Conservation (phyloP, 306 rosid species). For the Quillaja saponaria region DNA sequence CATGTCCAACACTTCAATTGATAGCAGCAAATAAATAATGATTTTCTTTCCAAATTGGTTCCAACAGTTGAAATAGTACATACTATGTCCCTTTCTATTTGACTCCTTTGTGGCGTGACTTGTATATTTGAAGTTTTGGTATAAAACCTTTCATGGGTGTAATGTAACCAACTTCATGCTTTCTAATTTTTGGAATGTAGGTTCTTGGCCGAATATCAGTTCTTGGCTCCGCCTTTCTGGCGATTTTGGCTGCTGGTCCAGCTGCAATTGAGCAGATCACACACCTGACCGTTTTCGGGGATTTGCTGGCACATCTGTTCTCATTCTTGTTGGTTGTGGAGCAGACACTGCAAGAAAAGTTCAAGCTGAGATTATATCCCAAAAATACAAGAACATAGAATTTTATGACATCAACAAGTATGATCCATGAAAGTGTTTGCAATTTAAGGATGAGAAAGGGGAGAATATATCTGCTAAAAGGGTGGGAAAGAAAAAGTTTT, state of each 20-base stretch:
- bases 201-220: conserved; percentile 94
- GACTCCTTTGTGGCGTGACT: not conserved
- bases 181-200: conserved; percentile 39
- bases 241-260: conserved; percentile 90
- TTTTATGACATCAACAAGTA: conserved; percentile 77
- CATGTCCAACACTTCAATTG: conserved; percentile 14
- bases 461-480: too few relatives aligned
- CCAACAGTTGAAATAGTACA: not conserved
- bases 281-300: conserved; percentile 94
- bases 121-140: conserved; percentile 4
- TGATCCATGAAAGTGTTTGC: conserved; percentile 33
- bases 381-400: conserved; percentile 90
- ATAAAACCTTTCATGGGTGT: conserved; percentile 9
- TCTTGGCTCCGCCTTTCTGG: conserved; percentile 88
- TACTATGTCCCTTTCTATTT: too few relatives aligned
- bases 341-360: conserved; percentile 96
- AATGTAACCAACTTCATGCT: too few relatives aligned
- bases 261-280: conserved; percentile 81
- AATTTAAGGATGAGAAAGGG: conserved; percentile 1
- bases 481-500: too few relatives aligned
- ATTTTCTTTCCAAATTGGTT: conserved; percentile 1
- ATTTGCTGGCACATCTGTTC: conserved; percentile 96
- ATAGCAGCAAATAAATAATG: not conserved
- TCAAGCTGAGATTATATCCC: conserved; percentile 91
- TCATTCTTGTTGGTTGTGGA: conserved; percentile 94